A percentile compares a stretch with the other conserved stretches of the same genome.
phyloP scores from a whole-genome alignment of 345 rosid genomes.

The Gossypium raimondii region DNA sequence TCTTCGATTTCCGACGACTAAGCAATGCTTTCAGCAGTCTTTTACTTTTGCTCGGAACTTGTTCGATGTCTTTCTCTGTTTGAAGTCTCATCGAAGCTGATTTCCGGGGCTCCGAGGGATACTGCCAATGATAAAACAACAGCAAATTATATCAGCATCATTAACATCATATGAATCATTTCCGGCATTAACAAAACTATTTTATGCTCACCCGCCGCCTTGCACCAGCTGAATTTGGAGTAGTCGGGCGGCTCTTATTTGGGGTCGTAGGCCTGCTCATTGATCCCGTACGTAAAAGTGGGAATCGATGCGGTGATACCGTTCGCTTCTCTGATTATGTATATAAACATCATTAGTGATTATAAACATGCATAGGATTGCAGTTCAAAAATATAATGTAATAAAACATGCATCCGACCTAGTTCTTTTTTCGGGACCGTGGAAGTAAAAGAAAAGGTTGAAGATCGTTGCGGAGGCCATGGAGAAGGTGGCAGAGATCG shows the following conservation, averaged over 20 bases:
- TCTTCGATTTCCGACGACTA: constrained; percentile 88
- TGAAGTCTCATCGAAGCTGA: constrained; percentile 67
- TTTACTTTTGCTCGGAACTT: constrained; percentile 78
- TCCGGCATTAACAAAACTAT: neutral
- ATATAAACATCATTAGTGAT: constrained; percentile 3
- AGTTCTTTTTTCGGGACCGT: constrained; percentile 54
- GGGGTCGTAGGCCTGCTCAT: constrained; percentile 69
- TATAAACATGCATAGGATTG: neutral
- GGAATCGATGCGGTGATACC: constrained; percentile 83
- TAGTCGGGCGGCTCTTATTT: constrained; percentile 47
- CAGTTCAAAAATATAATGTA: neutral
- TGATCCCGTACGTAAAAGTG: constrained; percentile 74
- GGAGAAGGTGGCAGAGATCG: constrained; percentile 60
- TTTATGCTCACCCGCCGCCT: constrained; percentile 46
- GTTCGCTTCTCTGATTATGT: constrained; percentile 58
- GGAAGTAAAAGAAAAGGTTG: constrained; percentile 71
- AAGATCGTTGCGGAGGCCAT: constrained; percentile 58
- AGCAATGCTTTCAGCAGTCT: constrained; percentile 84
- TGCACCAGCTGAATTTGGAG: constrained; percentile 51
- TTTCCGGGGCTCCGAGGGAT: constrained; percentile 80
- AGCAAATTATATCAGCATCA: neutral
- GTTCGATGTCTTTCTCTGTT: constrained; percentile 60
- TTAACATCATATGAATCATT: neutral
- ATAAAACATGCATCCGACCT: constrained; percentile 33
- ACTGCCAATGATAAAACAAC: constrained; percentile 33